Evolutionary conservation across 345 rosid genomes (phyloP).

Genomic region (Melaleuca quinquenervia): DNA sequence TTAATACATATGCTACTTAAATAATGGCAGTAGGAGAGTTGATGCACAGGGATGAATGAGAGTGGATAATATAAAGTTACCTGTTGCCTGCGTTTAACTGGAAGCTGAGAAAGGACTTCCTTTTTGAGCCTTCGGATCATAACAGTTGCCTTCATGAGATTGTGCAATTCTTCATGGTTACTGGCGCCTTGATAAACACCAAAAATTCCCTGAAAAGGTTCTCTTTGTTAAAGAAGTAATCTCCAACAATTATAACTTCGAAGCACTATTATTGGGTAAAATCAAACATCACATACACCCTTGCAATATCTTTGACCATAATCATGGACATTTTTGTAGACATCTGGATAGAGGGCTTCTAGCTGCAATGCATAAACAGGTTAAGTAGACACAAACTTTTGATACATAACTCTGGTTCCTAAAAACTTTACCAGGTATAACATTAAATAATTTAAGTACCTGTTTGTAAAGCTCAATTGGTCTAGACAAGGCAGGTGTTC

Average conservation of each 20-base stretch:
- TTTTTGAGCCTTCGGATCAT: slow-evolving; percentile 95
- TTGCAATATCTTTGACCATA: slow-evolving; percentile 86
- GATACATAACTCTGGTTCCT: background rate
- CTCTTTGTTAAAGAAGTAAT: background rate
- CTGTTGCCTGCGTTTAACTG: slow-evolving; percentile 89
- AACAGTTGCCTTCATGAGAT: slow-evolving; percentile 88
- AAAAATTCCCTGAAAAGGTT: slow-evolving; percentile 48
- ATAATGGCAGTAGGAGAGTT: background rate
- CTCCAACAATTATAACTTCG: background rate
- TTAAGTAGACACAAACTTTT: background rate
- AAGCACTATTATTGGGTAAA: background rate
- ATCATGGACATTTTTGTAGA: slow-evolving; percentile 70
- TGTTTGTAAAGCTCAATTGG: slow-evolving; percentile 95
- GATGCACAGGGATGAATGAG: background rate
- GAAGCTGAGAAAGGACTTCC: slow-evolving; percentile 87
- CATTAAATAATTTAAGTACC: slow-evolving; percentile 24
- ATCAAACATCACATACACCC: slow-evolving; percentile 46
- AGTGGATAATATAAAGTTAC: slow-evolving; percentile 14
- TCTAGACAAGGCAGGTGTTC: slow-evolving; percentile 96
- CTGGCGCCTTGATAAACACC: slow-evolving; percentile 90
- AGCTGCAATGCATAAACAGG: slow-evolving; percentile 37
- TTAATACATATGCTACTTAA: background rate
- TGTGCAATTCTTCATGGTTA: slow-evolving; percentile 97
- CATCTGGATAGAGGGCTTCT: slow-evolving; percentile 87
- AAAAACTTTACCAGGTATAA: background rate